These are phyloP conservation scores for Salix viminalis DNA, from an alignment of 345 rosid genomes.

Conservation along the genomic window DNA sequence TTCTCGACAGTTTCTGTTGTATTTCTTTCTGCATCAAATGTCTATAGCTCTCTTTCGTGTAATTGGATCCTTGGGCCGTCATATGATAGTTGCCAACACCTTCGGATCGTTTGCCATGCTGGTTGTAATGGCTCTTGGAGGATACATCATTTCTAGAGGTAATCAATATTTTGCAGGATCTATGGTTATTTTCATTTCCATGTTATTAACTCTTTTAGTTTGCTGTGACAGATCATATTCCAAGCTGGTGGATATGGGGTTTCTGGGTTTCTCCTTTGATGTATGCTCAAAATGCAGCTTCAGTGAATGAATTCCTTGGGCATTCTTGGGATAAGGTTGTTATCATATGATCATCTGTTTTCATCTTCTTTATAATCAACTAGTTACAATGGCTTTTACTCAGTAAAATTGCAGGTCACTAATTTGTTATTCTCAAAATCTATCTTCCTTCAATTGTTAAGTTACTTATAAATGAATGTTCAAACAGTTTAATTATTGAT, in stretches of 20 bases:
- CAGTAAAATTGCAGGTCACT: no score
- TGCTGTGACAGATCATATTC: constrained; percentile 65
- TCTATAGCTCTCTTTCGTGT: constrained; percentile 90
- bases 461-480: no score
- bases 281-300: constrained; percentile 96
- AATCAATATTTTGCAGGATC: neutral
- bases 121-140: constrained; percentile 97
- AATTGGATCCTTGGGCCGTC: constrained; percentile 90
- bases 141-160: constrained; percentile 93
- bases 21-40: constrained; percentile 91
- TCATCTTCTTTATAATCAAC: neutral
- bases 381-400: no score
- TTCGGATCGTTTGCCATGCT: constrained; percentile 98
- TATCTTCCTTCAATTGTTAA: no score
- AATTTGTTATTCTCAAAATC: no score
- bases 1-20: constrained; percentile 74
- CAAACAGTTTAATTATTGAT: no score
- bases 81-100: constrained; percentile 95
- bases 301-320: constrained; percentile 93
- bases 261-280: constrained; percentile 94
- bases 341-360: neutral
- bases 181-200: neutral
- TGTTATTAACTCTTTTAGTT: constrained; percentile 18
- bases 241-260: constrained; percentile 99
- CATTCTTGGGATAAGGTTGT: constrained; percentile 84